Evolutionary conservation across 768 basidiomycete species (phyloP), one percentile per base, ranked within the genome.

Genomic region (Hygrophorus pudorinus): DNA sequence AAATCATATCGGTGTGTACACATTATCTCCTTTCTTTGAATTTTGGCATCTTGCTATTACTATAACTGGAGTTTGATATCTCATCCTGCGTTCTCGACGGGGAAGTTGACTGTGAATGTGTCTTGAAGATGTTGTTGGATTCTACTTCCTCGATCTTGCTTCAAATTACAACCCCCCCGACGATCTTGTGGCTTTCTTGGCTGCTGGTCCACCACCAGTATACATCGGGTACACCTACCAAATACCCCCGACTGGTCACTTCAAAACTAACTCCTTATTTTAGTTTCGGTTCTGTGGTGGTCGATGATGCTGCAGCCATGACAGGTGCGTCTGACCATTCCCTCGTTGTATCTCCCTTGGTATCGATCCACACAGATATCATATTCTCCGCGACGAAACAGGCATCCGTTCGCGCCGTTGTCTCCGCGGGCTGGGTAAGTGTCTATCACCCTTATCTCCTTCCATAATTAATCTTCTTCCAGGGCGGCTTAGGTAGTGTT

Each of bases 201-300:
- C 58, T 1, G 65, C 61, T 1, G 77, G 78, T 24, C 62, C 65
- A 6, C 52, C 75, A 1, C 78, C 79, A 1, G 61, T 81, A 8
- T 81, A 79, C 51, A 76, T 81, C 43, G 79, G 78, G 72, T 74
- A 45, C 24, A 24, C 7, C 24, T 24, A 24, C 24, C 7, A 24
- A 24, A 24, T 24, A 24, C 24, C 24, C n/a, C 7, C 7, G 24
- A 24, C 24, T 24, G 4, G 7, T 7, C 24, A 8, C 5, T 24
- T 28, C 10, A 12, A 14, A 37, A 3, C 5, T 31, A 18, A 21
- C 12, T 18, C 12, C 13, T 40, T 31, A 13, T 44, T 24, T 14
- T 51, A 76, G 76, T 10, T 81, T 81, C 54, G 78, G 79, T 9
- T 78, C 76, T 0, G 73, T 81, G 2, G 73, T 75, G 2, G 73